Evolutionary conservation across 2,329 filamentous ascomycete species (phyloP).

Genomic region (Exserohilum rostratum): DNA sequence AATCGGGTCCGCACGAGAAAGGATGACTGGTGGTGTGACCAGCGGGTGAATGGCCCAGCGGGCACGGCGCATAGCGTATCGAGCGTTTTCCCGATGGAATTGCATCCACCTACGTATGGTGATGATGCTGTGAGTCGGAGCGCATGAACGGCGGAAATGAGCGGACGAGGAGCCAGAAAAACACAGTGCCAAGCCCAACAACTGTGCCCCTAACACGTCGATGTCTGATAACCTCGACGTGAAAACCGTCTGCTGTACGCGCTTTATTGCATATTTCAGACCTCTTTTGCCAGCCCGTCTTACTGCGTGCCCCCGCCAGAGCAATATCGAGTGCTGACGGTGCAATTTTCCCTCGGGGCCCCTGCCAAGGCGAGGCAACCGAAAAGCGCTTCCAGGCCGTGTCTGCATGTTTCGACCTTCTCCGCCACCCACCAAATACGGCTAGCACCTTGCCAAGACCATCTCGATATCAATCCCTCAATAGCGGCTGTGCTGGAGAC

Average conservation of each 20-base stretch:
- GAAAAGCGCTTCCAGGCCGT: constrained; percentile 2
- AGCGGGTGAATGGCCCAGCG: constrained; percentile 2
- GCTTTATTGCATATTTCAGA: no score
- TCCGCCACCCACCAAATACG: neutral
- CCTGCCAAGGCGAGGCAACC: constrained; percentile 16
- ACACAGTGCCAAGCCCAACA: no score
- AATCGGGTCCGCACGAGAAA: neutral
- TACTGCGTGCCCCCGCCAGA: neutral
- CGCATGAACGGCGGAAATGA: constrained; percentile 2
- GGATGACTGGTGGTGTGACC: constrained; percentile 1
- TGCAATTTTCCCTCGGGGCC: constrained; percentile 8
- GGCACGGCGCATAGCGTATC: constrained; percentile 6
- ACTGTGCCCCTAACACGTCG: no score
- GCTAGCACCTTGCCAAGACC: neutral
- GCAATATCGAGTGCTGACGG: neutral
- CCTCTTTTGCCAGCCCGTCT: no score
- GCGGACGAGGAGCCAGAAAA: neutral
- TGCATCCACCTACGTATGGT: neutral
- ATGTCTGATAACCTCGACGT: no score
- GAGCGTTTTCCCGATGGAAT: constrained; percentile 7
- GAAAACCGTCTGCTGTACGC: no score
- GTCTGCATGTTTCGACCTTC: constrained; percentile 9
- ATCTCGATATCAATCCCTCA: neutral
- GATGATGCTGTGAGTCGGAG: constrained; percentile 1
- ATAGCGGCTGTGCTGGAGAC: constrained; percentile 1